Evolutionary conservation across 441 rosid genomes (phyloP).

Genomic region (Eugenia klotzschiana): DNA sequence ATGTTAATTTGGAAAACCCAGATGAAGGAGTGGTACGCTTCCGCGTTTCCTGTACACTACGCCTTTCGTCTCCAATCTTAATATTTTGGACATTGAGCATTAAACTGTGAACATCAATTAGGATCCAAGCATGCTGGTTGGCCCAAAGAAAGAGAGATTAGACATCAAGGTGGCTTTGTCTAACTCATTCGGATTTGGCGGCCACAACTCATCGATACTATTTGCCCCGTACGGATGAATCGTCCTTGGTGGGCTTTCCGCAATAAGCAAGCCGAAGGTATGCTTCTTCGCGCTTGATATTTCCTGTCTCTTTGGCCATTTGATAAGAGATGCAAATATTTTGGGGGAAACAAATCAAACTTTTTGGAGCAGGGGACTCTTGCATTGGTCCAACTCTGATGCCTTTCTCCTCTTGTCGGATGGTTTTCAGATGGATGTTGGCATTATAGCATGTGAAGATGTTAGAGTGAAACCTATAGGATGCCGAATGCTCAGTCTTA

Average conservation of each 20-base stretch:
- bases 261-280: not conserved
- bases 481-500: not conserved
- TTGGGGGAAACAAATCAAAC: not conserved
- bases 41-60: not conserved
- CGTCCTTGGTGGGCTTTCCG: not conserved
- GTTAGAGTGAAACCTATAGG: not conserved
- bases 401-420: not conserved
- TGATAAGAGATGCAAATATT: not conserved
- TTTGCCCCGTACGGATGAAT: conserved; percentile 13
- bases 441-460: not conserved
- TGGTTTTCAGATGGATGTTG: not conserved
- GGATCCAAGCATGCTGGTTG: conserved; percentile 8
- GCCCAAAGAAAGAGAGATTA: conserved; percentile 10
- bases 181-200: conserved; percentile 24
- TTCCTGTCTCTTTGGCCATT: not conserved
- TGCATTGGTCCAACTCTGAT: not conserved
- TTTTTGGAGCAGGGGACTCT: not conserved
- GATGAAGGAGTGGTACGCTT: not conserved
- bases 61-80: not conserved
- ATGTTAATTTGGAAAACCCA: not conserved
- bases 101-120: not conserved
- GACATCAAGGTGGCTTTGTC: conserved; percentile 22
- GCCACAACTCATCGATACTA: conserved; percentile 22
- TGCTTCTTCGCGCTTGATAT: not conserved
- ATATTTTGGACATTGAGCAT: not conserved